Conservation (phyloP, 768 basidiomycete genomes). For the Lactifluus piperatus region DNA sequence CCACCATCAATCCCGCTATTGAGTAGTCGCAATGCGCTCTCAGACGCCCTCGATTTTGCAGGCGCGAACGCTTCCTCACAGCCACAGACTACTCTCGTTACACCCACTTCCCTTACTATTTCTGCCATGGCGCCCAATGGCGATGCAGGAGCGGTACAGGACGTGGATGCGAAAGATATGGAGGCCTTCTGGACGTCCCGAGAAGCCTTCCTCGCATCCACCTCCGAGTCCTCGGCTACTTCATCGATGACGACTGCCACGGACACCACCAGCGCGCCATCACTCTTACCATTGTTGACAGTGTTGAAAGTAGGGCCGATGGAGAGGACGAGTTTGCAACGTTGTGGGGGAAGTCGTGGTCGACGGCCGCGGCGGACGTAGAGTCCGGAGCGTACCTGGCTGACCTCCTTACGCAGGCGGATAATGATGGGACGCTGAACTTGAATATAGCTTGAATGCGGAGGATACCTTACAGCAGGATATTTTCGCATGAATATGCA, state of each 20-base stretch:
- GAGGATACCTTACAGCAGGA: constrained; percentile 12
- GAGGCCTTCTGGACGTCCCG: constrained; percentile 7
- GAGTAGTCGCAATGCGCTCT: constrained; percentile 19
- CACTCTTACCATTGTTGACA: background rate
- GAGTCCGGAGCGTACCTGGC: background rate
- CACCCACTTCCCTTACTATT: background rate
- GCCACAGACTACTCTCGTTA: background rate
- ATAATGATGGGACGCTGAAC: background rate
- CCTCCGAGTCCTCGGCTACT: background rate
- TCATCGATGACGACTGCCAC: background rate
- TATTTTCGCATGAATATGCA: constrained; percentile 4
- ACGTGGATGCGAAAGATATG: constrained; percentile 2
- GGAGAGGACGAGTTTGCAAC: background rate
- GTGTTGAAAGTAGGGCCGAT: no score
- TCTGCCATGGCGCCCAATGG: background rate
- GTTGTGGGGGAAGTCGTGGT: background rate
- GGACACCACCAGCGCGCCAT: background rate
- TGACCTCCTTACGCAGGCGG: background rate
- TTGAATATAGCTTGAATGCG: no score
- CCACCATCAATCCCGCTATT: constrained; percentile 30
- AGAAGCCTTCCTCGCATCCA: constrained; percentile 11
- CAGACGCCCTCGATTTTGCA: constrained; percentile 19
- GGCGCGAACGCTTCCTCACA: background rate
- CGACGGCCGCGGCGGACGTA: background rate
- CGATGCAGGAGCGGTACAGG: background rate